These are phyloP conservation scores for maize (Zea mays) DNA, from an alignment of 176 grass and related monocot genomes.

Conservation along the genomic window Zm-B73-REFERENCE-NAM-5.0 NC_050100.1:5913001-5913500, in stretches of 20 bases:
- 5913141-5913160: constrained; percentile 52
- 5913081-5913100: not conserved
- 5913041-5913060: constrained; percentile 5
- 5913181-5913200: constrained; percentile 49
- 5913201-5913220: constrained; percentile 18
- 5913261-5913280: constrained; percentile 25
- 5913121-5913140: constrained; percentile 39
- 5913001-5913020: constrained; percentile 19
- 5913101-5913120: not conserved
- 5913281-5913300: constrained; percentile 45
- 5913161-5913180: constrained; percentile 61
- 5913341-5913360: constrained; percentile 82
- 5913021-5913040: constrained; percentile 18
- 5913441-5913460: constrained; percentile 11
- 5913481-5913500: constrained; percentile 78
- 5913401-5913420: not conserved
- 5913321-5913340: constrained; percentile 59
- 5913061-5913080: constrained; percentile 79
- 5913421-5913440: not conserved
- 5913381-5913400: constrained; percentile 46
- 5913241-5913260: not conserved
- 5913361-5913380: constrained; percentile 86
- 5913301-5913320: constrained; percentile 40
- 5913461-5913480: constrained; percentile 56
- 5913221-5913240: not conserved